Evolutionary conservation across 805 yeast genomes (phyloP).

Genomic region (Saccharomyces cerevisiae): DNA sequence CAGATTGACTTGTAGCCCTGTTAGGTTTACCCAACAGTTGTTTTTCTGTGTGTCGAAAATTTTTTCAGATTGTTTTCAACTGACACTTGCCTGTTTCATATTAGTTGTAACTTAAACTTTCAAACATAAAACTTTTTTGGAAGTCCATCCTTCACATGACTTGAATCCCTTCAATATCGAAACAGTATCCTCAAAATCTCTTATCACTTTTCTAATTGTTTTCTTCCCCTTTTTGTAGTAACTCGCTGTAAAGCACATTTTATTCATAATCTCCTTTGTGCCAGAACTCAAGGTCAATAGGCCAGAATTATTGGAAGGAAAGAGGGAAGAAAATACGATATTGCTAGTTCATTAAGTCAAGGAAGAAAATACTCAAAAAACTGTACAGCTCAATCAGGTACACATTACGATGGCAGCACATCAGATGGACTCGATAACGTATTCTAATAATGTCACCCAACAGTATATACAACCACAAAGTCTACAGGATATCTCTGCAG

Average conservation of each 20-base stretch:
- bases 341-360: background rate
- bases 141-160: background rate
- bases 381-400: background rate
- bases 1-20: background rate
- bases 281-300: background rate
- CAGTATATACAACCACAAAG: slow-evolving; percentile 3
- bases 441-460: background rate
- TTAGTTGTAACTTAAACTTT: background rate
- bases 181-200: background rate
- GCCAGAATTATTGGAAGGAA: background rate
- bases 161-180: background rate
- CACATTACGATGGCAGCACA: background rate
- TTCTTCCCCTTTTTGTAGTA: background rate
- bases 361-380: background rate
- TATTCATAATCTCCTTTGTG: background rate
- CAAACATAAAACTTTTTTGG: background rate
- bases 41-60: background rate
- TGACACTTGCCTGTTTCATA: background rate
- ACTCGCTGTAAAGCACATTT: background rate
- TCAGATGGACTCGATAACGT: background rate
- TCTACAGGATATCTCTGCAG: slow-evolving; percentile 3
- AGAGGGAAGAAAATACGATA: background rate
- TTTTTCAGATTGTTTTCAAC: background rate
- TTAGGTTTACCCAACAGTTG: background rate
- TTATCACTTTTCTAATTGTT: background rate